phyloP scores from a whole-genome alignment of 2,329 filamentous ascomycete species.

The Ilyonectria mors-panacis region DNA sequence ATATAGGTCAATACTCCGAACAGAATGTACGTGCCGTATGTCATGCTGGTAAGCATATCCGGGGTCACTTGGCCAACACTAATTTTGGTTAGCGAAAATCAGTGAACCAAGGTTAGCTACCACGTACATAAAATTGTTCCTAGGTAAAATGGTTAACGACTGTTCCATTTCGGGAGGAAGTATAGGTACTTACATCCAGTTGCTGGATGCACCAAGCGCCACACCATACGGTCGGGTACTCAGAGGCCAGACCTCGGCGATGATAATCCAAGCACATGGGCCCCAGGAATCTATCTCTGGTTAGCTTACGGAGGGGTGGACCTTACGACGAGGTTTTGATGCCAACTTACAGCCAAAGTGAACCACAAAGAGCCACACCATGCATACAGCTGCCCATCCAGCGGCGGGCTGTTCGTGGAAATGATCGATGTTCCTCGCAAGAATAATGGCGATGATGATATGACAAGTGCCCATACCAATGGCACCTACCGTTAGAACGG shows the following conservation, averaged over 20 bases:
- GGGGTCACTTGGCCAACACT: constrained; percentile 78
- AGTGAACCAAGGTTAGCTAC: background rate
- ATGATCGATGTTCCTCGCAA: constrained; percentile 72
- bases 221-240: constrained; percentile 80
- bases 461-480: constrained; percentile 80
- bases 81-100: constrained; percentile 3
- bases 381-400: constrained; percentile 77
- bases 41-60: constrained; percentile 74
- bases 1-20: constrained; percentile 76
- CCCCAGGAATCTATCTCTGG: constrained; percentile 73
- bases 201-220: constrained; percentile 75
- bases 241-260: constrained; percentile 82
- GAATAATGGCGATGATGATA: constrained; percentile 79
- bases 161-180: fast-evolving
- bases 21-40: constrained; percentile 80
- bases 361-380: constrained; percentile 83
- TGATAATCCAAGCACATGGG: constrained; percentile 81
- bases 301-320: background rate
- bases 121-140: constrained; percentile 67
- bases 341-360: constrained; percentile 72
- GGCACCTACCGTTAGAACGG: constrained; percentile 74
- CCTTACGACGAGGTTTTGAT: background rate
- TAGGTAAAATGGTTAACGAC: constrained; percentile 10
- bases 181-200: constrained; percentile 64
- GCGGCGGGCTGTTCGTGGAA: constrained; percentile 72